Percentiles rank a stretch among this genome's conserved stretches.
phyloP scores from a whole-genome alignment of 495 filamentous ascomycete species.

The Trichoderma orchidacearum region DNA sequence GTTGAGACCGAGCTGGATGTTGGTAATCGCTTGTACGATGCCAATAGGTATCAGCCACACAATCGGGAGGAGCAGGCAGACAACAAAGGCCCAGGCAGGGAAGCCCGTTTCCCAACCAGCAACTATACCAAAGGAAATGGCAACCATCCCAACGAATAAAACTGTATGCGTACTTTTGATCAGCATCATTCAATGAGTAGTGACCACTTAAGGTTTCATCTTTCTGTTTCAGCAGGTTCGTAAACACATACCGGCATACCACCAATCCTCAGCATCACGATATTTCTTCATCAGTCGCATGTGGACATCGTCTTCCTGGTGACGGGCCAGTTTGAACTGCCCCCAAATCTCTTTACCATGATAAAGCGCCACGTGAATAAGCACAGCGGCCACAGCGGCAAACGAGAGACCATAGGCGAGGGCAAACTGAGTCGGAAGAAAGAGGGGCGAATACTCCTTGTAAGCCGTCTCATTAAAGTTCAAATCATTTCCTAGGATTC shows the following conservation, averaged over 20 bases:
- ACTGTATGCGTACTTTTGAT: background rate
- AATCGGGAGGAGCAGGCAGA: conserved; percentile 42
- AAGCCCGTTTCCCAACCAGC: conserved; percentile 50
- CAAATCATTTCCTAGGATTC: conserved; percentile 31
- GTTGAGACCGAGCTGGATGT: conserved; percentile 53
- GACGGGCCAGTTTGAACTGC: conserved; percentile 32
- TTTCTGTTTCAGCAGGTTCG: no score
- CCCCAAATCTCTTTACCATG: conserved; percentile 47
- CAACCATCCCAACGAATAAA: conserved; percentile 24
- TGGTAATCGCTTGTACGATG: conserved; percentile 51
- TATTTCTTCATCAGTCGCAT: conserved; percentile 48
- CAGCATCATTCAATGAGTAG: no score
- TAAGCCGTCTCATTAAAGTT: conserved; percentile 40
- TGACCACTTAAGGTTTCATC: no score
- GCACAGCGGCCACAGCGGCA: conserved; percentile 50
- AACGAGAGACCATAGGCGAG: conserved; percentile 56
- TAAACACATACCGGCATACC: conserved; percentile 28
- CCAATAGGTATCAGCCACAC: conserved; percentile 41
- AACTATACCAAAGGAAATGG: conserved; percentile 39
- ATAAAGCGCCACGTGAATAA: conserved; percentile 48
- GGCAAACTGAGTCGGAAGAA: conserved; percentile 47
- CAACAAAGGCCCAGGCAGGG: conserved; percentile 50
- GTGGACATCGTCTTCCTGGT: conserved; percentile 55
- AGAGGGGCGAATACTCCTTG: conserved; percentile 45
- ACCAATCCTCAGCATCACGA: conserved; percentile 40